These are phyloP conservation scores for Barnettozyma populi DNA, from an alignment of 805 yeast species.

Conservation along the genomic window DNA sequence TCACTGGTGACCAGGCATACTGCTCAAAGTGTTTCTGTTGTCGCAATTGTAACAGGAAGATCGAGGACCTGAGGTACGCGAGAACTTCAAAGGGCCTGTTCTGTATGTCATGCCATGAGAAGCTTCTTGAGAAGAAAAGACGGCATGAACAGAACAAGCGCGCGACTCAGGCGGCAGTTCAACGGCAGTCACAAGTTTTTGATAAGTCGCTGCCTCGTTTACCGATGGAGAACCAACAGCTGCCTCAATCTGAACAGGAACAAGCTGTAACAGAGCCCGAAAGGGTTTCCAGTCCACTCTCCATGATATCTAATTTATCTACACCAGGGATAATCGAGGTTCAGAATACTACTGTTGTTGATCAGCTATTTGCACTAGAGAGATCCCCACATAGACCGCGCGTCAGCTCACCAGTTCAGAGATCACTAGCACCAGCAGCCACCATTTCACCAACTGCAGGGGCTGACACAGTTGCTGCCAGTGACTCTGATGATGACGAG, in stretches of 20 bases:
- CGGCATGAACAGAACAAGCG: constrained; percentile 49
- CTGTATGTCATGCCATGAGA: constrained; percentile 90
- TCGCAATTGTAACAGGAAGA: constrained; percentile 77
- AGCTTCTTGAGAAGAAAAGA: constrained; percentile 68
- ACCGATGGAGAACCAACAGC: constrained; percentile 10
- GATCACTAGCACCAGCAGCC: constrained; percentile 18
- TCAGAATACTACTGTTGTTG: constrained; percentile 5
- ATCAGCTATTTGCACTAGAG: constrained; percentile 11
- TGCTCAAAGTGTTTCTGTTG: constrained; percentile 89
- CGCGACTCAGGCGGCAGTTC: constrained; percentile 7
- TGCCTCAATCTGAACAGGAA: constrained; percentile 1
- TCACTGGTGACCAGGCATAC: constrained; percentile 93
- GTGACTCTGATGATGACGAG: constrained; percentile 2
- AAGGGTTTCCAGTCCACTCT: constrained; percentile 14
- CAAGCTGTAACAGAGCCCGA: constrained; percentile 9
- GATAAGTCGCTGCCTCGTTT: constrained; percentile 22
- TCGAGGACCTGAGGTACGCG: constrained; percentile 87
- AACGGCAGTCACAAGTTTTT: constrained; percentile 12
- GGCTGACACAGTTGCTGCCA: background rate
- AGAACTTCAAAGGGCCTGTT: constrained; percentile 88
- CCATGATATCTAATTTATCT: constrained; percentile 17
- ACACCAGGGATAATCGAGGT: constrained; percentile 12
- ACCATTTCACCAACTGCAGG: constrained; percentile 13
- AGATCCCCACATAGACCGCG: constrained; percentile 22
- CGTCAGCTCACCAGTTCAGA: background rate